phyloP scores from a whole-genome alignment of 179 eudicot genomes.

The Silene noctiflora region DNA sequence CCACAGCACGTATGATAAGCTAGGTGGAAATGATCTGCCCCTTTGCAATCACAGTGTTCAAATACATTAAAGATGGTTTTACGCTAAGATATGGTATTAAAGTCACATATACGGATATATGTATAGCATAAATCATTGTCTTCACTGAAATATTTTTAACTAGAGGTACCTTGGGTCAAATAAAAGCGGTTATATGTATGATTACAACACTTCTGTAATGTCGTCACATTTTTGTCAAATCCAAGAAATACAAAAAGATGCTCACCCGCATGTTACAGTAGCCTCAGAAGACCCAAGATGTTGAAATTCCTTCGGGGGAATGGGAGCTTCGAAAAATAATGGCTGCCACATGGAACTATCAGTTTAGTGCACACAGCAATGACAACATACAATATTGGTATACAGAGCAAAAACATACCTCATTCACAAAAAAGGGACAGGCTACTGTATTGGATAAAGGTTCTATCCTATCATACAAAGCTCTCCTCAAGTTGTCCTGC shows the following conservation, averaged over 20 bases:
- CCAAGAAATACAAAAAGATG: constrained; percentile 7
- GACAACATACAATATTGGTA: neutral
- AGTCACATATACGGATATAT: no score
- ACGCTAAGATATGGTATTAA: neutral
- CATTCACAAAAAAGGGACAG: constrained; percentile 60
- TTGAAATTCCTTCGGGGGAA: constrained; percentile 78
- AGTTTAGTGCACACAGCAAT: neutral
- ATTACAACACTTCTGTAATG: no score
- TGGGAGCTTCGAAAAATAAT: constrained; percentile 53
- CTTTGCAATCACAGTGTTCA: neutral
- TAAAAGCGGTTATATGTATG: no score
- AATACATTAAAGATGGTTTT: no score
- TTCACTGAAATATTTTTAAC: no score
- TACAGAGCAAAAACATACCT: constrained; percentile 41
- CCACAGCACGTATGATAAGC: constrained; percentile 5
- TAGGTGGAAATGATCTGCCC: neutral
- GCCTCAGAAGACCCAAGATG: constrained; percentile 65
- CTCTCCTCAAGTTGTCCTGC: constrained; percentile 49
- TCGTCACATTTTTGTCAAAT: neutral
- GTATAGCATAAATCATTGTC: no score
- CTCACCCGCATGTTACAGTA: constrained; percentile 88
- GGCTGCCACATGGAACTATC: constrained; percentile 46
- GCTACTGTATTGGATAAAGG: constrained; percentile 45
- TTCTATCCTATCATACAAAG: constrained; percentile 56
- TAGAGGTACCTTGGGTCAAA: no score